These are phyloP conservation scores for Claviceps sp. DNA, from an alignment of 2,329 filamentous ascomycete genomes.

Conservation along the genomic window DNA sequence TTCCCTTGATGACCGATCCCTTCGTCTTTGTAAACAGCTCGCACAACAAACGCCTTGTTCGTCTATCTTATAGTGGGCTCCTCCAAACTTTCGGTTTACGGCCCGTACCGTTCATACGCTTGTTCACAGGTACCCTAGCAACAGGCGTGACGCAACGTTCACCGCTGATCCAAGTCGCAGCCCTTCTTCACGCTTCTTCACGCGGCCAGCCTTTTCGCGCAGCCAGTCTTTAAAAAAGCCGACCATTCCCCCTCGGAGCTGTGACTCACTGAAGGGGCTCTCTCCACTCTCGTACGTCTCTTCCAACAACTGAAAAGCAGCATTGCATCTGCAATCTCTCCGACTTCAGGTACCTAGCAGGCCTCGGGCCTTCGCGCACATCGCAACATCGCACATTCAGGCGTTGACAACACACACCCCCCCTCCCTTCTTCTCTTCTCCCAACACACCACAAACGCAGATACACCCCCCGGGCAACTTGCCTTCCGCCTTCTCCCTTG, in stretches of 20 bases:
- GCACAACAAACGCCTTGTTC: background rate
- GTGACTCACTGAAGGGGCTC: background rate
- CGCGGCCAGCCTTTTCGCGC: background rate
- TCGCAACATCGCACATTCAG: background rate
- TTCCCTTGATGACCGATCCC: background rate
- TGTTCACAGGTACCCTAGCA: background rate
- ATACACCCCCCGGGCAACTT: background rate
- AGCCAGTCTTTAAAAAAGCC: background rate
- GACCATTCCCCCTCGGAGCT: background rate
- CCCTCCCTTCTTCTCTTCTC: background rate
- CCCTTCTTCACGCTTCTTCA: background rate
- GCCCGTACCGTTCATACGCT: conserved; percentile 1
- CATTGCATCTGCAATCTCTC: too few relatives aligned
- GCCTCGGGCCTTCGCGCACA: background rate
- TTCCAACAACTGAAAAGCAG: background rate
- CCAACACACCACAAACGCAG: background rate
- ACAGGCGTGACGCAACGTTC: background rate
- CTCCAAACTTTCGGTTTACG: background rate
- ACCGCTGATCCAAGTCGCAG: conserved; percentile 2
- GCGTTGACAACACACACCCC: conserved; percentile 15
- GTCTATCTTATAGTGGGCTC: background rate
- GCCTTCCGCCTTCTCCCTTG: background rate
- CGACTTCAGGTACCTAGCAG: background rate
- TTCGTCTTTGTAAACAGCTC: background rate
- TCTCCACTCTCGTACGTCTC: conserved; percentile 1